Conservation (phyloP, 164 flowering plant species). For the Annona squamosa region DNA sequence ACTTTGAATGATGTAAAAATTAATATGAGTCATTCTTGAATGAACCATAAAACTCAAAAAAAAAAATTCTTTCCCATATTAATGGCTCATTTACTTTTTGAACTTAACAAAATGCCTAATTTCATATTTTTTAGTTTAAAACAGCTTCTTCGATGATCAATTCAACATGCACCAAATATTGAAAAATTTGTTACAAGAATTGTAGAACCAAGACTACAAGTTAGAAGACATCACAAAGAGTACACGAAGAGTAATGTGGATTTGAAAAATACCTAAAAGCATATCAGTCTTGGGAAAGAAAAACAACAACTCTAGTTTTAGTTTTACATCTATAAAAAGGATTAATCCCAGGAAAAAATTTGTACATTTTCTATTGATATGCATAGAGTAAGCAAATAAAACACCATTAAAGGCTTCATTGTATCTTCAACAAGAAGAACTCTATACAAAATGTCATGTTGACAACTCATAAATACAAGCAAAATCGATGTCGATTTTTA, state of each 20-base stretch:
- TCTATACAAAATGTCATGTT: neutral
- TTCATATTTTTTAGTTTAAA: neutral
- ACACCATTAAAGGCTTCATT: constrained; percentile 75
- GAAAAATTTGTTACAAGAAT: neutral
- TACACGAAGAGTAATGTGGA: neutral
- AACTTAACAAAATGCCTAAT: neutral
- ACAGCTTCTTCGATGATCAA: neutral
- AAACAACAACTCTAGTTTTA: constrained; percentile 50
- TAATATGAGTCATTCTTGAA: neutral
- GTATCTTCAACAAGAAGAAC: constrained; percentile 34
- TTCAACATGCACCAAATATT: neutral
- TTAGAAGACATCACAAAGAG: neutral
- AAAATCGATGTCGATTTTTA: neutral
- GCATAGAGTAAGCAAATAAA: constrained; percentile 56
- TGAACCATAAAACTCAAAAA: too few relatives aligned
- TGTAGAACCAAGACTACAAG: neutral
- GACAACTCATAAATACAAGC: neutral
- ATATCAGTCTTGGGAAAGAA: constrained; percentile 74
- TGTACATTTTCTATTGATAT: constrained; percentile 23
- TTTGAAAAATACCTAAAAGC: constrained; percentile 55
- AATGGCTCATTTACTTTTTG: neutral
- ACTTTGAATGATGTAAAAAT: too few relatives aligned
- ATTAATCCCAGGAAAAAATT: constrained; percentile 49
- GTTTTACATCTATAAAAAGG: constrained; percentile 58
- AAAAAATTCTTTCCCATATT: neutral